These are phyloP conservation scores for Arachis stenosperma DNA, from an alignment of 306 rosid species.

Conservation along the genomic window DNA sequence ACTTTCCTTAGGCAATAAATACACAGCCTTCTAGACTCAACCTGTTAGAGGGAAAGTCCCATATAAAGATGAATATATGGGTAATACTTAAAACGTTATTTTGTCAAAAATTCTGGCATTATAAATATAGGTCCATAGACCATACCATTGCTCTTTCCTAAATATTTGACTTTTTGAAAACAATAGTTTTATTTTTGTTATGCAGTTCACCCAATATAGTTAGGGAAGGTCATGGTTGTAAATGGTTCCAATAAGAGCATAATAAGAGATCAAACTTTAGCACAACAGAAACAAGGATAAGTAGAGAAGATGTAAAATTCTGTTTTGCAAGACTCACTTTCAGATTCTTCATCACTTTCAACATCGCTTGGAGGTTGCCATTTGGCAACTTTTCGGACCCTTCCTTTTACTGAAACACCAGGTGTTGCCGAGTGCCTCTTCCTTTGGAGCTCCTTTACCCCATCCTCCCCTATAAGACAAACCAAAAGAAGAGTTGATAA, in stretches of 20 bases:
- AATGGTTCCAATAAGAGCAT: constrained; percentile 7
- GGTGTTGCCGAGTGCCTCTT: constrained; percentile 95
- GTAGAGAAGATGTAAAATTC: constrained; percentile 35
- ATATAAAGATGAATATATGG: too few relatives aligned
- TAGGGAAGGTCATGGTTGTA: constrained; percentile 3
- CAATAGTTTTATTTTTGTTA: constrained; percentile 14
- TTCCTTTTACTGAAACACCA: constrained; percentile 87
- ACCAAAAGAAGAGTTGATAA: constrained; percentile 27
- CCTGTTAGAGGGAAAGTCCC: too few relatives aligned
- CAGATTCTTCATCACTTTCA: constrained; percentile 92
- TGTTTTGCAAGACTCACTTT: constrained; percentile 60
- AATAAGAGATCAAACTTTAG: neutral
- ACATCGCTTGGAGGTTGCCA: constrained; percentile 81
- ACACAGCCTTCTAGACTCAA: too few relatives aligned
- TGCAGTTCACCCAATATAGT: constrained; percentile 7
- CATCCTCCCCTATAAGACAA: constrained; percentile 72
- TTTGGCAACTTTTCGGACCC: constrained; percentile 88
- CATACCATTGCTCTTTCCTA: neutral
- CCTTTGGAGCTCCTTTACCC: constrained; percentile 94
- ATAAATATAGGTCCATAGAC: too few relatives aligned
- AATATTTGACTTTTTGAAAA: constrained; percentile 11
- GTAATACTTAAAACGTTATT: too few relatives aligned
- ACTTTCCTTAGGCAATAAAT: too few relatives aligned
- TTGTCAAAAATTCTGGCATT: too few relatives aligned
- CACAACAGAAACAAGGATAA: constrained; percentile 11